A percentile compares a stretch with the other conserved stretches of the same genome.
Conservation (phyloP, 208 protist species). For the Acanthamoeba healyi region DNA sequence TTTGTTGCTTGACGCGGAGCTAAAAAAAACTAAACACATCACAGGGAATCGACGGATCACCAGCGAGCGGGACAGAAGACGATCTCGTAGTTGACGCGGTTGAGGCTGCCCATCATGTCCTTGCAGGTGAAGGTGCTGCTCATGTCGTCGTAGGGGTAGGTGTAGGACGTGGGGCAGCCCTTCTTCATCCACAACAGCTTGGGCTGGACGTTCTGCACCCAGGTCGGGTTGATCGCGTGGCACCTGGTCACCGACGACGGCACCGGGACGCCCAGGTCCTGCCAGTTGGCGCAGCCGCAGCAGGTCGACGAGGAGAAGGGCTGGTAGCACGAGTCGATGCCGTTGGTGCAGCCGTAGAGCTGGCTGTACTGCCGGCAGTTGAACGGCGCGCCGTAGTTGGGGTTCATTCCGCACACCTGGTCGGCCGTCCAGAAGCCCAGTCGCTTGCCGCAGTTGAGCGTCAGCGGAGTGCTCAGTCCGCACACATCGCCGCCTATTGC, state of each 20-base stretch:
- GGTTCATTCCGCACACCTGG: slow-evolving; percentile 2
- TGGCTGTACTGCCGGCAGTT: neutral
- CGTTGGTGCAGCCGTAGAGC: slow-evolving; percentile 21
- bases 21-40: neutral
- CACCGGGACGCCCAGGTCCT: slow-evolving; percentile 7
- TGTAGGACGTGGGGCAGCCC: neutral
- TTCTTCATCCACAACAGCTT: slow-evolving; percentile 11
- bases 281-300: slow-evolving; percentile 24
- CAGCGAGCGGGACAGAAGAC: neutral
- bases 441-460: neutral
- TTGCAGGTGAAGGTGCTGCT: slow-evolving; percentile 21
- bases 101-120: neutral
- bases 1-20: too few species aligned
- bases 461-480: neutral
- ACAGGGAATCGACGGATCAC: neutral
- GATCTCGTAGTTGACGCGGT: neutral
- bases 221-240: slow-evolving; percentile 4
- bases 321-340: slow-evolving; percentile 11
- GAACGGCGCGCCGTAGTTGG: slow-evolving; percentile 19
- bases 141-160: slow-evolving; percentile 28
- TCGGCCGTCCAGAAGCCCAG: slow-evolving; percentile 5
- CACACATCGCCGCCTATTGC: neutral
- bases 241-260: neutral
- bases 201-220: slow-evolving; percentile 13
- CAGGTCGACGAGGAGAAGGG: neutral